Evolutionary conservation across 495 filamentous ascomycete genomes (phyloP), one percentile per base, ranked within the genome.

Genomic region (Xylaria bambusicola): DNA sequence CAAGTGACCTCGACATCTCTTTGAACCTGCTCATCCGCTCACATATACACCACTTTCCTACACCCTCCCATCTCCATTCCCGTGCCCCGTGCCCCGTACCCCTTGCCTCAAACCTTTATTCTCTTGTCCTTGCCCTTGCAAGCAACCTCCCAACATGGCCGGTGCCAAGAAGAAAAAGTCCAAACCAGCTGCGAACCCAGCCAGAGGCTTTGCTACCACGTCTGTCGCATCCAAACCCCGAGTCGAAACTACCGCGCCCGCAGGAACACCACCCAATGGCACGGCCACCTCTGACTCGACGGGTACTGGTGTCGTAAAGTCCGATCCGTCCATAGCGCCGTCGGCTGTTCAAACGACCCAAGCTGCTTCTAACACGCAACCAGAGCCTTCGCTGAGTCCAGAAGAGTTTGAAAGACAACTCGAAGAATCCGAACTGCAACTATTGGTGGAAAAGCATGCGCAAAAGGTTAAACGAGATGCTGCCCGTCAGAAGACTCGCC

Each of bases 131-230:
- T 33, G 10, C 5, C 29, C 10, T 59, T 52, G 15, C 38, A 35
- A 26, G 36, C 33, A 26, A 38, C 42, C 24, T 13, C 12, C 36
- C 15, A 7, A 3, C 6, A 38, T 92, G 90, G 86, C 87, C 50
- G 88, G 85, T 60, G 89, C 86, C 67, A 95, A 91, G 77, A 71
- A 71, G 54, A 98, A 90, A 73, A 88, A 94, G 73, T 93, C 90
- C 73, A 97, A 97, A 78, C 77, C 88, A 45, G 82, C 79, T 15
- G 80, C 85, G 17, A 97, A 97, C 72, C 90, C 93, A 26, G 89
- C 90, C 41, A 83, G 94, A 66, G 93, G 92, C 8, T 92, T 97
- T 77, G 91, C 93, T 59, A 98, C 94, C 2, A 92, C 90, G 13
- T 97, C 93, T 12, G 80, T 91, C 49, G 88, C 91, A 38, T 93